Evolutionary conservation across 1,139 yeast genomes (phyloP), one percentile per base, ranked within the genome.

Genomic region (Yamadazyma oceani): DNA sequence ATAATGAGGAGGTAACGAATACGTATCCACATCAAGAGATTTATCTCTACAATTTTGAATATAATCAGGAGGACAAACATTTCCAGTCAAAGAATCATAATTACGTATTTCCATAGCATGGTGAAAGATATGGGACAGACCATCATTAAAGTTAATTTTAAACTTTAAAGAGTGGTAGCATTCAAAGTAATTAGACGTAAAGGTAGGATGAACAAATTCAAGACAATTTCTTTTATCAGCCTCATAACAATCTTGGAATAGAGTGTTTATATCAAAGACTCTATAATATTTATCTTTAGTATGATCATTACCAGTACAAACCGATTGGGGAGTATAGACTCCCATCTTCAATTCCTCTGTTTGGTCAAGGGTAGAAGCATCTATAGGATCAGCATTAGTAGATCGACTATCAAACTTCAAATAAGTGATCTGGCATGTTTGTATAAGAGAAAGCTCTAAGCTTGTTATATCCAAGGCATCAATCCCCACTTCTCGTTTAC

Each of bases 131-230:
- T 27, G 30, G n/a, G 13, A 6, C 30, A 27, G 30, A 7, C 30
- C 21, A 27, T 27, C 30, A 27, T 27, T 27, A n/a, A 27, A 27
- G 11, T 27, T 27, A 17, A 27, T 27, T 6, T 15, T 27, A 16
- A 27, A 27, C 12, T 27, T 27, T 3, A 27, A 17, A 3, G 30
- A 27, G 16, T 27, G 30, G 11, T 27, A 27, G 11, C 30, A 27
- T 27, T 27, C 30, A 27, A 27, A 27, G 10, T 27, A 27, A 7
- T 17, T n/a, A 7, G 30, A 27, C 12, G 19, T 27, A 11, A 27
- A 27, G 5, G 30, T 27, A 9, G 30, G 30, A 27, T 27, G 30
- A 27, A 27, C 30, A 27, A 27, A 27, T n/a, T 27, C 30, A 16
- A 27, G 21, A 27, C 30, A 27, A 16, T 27, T 27, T 16, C 30